phyloP scores from a whole-genome alignment of 257 asterid species.

The Haberlea rhodopensis region DNA sequence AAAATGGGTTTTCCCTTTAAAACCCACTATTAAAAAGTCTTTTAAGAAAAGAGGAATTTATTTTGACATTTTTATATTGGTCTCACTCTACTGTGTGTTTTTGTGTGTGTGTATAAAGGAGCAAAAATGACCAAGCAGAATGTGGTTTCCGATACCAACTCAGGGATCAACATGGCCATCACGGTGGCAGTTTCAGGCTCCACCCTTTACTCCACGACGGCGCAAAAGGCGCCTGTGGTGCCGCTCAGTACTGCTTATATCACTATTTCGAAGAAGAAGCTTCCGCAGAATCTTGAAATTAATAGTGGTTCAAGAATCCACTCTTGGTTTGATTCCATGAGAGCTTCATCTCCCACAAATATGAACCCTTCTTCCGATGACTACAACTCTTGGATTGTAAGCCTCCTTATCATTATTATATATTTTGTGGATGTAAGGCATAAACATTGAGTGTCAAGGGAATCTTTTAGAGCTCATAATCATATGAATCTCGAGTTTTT shows the following conservation, averaged over 20 bases:
- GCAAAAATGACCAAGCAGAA: constrained; percentile 58
- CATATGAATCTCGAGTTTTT: no score
- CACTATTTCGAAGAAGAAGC: constrained; percentile 57
- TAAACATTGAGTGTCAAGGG: no score
- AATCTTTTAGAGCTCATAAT: no score
- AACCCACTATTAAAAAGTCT: background rate
- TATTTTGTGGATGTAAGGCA: no score
- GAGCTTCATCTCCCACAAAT: constrained; percentile 87
- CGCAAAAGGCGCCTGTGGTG: constrained; percentile 68
- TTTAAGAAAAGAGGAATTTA: background rate
- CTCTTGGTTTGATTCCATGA: constrained; percentile 82
- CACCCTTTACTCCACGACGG: constrained; percentile 42
- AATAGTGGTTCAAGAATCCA: constrained; percentile 47
- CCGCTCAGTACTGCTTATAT: constrained; percentile 58
- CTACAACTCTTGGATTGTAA: constrained; percentile 60
- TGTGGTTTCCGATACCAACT: constrained; percentile 55
- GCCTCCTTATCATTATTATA: background rate
- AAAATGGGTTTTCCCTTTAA: background rate
- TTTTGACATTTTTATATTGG: background rate
- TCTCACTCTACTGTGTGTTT: background rate
- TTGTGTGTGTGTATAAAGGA: no score
- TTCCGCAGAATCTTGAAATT: constrained; percentile 58
- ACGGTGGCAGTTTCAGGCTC: constrained; percentile 51
- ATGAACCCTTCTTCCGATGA: constrained; percentile 50
- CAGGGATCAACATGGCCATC: constrained; percentile 45